Evolutionary conservation across 2,329 filamentous ascomycete species (phyloP).

Genomic region (Thielaviopsis punctulata): DNA sequence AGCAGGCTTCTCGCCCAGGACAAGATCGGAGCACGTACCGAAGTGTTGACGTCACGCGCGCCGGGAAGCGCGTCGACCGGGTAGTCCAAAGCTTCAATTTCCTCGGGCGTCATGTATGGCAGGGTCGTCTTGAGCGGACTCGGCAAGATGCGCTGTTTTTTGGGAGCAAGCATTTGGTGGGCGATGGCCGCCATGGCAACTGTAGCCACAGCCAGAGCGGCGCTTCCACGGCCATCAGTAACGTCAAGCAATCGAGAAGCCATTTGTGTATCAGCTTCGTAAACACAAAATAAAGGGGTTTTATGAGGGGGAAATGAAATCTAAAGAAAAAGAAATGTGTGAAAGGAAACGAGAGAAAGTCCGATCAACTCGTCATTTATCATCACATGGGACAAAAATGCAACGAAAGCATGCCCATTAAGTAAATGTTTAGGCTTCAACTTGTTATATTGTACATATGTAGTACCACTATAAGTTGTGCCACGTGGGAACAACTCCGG

Average conservation of each 20-base stretch:
- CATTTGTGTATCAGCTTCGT: not conserved
- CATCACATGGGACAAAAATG: not conserved
- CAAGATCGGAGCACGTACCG: slow-evolving; percentile 24
- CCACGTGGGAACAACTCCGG: not conserved
- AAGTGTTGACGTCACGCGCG: slow-evolving; percentile 53
- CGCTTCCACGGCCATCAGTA: slow-evolving; percentile 11
- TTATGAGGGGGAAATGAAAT: not conserved
- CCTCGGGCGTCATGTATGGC: slow-evolving; percentile 20
- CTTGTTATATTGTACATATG: too few species aligned
- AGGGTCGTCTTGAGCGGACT: slow-evolving; percentile 28
- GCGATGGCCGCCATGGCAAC: slow-evolving; percentile 22
- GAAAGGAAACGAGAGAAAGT: not conserved
- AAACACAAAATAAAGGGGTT: not conserved
- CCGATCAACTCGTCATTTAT: not conserved
- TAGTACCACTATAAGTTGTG: not conserved
- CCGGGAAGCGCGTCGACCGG: slow-evolving; percentile 53
- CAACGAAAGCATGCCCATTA: not conserved
- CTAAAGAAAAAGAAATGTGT: not conserved
- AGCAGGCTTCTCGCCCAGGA: not conserved
- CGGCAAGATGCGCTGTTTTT: slow-evolving; percentile 22
- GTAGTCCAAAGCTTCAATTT: slow-evolving; percentile 32
- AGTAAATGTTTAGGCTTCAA: not conserved
- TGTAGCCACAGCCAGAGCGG: slow-evolving; percentile 26
- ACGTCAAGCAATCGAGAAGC: slow-evolving; percentile 4
- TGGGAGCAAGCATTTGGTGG: slow-evolving; percentile 24